Evolutionary conservation across 176 grass and related monocot genomes (phyloP).

Genomic region (Triticum dicoccoides): DNA sequence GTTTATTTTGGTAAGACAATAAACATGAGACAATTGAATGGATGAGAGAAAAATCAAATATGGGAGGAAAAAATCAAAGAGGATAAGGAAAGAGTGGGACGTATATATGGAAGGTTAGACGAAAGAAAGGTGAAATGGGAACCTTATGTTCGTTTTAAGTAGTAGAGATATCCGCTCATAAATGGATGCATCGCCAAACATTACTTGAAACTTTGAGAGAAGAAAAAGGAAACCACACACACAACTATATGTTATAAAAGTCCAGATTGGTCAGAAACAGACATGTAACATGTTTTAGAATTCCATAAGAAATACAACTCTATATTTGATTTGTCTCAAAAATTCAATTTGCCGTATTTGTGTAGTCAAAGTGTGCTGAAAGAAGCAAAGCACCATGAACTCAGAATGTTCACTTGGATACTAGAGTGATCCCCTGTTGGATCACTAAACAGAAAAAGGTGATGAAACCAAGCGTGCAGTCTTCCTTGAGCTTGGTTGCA

Average conservation of each 20-base stretch:
- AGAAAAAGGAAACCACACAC: neutral
- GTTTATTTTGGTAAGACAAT: too few species aligned
- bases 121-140: too few species aligned
- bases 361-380: neutral
- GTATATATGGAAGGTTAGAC: too few species aligned
- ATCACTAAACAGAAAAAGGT: neutral
- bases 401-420: neutral
- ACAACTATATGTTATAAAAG: neutral
- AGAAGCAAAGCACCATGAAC: neutral
- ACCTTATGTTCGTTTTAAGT: too few species aligned
- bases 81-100: too few species aligned
- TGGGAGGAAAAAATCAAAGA: too few species aligned
- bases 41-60: too few species aligned
- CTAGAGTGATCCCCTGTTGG: neutral
- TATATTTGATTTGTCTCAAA: neutral
- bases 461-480: neutral
- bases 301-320: neutral
- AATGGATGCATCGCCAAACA: neutral
- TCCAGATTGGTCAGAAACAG: neutral
- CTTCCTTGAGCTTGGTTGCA: neutral
- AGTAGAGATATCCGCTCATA: neutral
- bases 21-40: too few species aligned
- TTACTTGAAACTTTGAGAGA: neutral
- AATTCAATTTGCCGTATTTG: neutral
- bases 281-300: neutral